Percentiles rank a stretch among this genome's conserved stretches.
Evolutionary conservation across 176 grass and related monocot genomes (phyloP).

Genomic region (Raddia guianensis): DNA sequence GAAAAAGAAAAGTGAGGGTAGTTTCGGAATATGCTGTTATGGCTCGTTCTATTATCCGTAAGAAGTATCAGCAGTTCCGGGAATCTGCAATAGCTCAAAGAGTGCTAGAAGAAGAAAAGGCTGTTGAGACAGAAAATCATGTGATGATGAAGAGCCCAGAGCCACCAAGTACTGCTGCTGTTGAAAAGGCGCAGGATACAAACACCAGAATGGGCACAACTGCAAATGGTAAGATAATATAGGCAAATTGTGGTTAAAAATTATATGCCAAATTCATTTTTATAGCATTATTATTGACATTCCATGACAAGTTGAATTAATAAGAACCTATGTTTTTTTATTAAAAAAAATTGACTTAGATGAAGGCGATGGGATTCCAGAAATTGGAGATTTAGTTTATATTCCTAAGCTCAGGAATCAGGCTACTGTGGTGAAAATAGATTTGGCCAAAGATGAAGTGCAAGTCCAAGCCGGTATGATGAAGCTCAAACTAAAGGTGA

Average conservation of each 20-base stretch:
- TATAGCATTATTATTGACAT: background rate
- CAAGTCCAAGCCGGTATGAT: constrained; percentile 71
- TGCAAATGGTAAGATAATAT: constrained; percentile 34
- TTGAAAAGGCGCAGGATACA: constrained; percentile 20
- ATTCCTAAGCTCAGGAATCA: constrained; percentile 66
- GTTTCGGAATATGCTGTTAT: constrained; percentile 59
- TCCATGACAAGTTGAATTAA: background rate
- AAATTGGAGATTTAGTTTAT: constrained; percentile 58
- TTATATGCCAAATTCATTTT: background rate
- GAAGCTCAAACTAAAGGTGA: constrained; percentile 70
- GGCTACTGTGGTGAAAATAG: constrained; percentile 60
- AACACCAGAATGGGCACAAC: constrained; percentile 10
- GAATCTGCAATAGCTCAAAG: constrained; percentile 59
- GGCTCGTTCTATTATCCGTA: constrained; percentile 65
- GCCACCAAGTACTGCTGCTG: constrained; percentile 6
- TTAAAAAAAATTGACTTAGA: constrained; percentile 27
- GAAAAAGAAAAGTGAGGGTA: constrained; percentile 63
- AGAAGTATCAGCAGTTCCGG: constrained; percentile 57
- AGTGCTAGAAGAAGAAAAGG: constrained; percentile 37
- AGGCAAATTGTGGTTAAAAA: background rate
- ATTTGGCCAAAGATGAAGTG: constrained; percentile 55
- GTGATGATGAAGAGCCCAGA: constrained; percentile 33
- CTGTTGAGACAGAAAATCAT: constrained; percentile 21
- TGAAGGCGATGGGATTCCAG: constrained; percentile 47
- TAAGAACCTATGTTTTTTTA: background rate